Conservation (phyloP, 2,329 filamentous ascomycete species). For the Daldinia sp. region DNA sequence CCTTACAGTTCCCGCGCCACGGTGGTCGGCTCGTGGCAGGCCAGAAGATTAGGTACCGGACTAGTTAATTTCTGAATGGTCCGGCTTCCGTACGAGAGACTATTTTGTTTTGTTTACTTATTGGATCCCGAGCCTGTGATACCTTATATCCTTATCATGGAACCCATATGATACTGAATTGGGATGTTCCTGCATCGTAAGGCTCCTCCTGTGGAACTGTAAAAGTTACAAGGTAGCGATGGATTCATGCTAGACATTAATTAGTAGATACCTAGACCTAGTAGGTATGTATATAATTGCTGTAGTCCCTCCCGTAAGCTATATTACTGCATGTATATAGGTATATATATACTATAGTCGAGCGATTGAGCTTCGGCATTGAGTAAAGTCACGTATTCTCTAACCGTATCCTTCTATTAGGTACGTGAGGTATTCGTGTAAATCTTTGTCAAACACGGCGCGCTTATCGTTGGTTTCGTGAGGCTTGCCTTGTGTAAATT, state of each 20-base stretch:
- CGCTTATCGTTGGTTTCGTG: background rate
- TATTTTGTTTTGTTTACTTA: background rate
- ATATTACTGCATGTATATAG: too few relatives aligned
- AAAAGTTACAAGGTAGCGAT: background rate
- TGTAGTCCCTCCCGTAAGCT: background rate
- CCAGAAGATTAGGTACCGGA: background rate
- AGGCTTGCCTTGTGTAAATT: background rate
- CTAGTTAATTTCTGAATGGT: background rate
- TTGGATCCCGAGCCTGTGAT: constrained; percentile 15
- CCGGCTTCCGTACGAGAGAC: background rate
- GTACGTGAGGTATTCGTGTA: background rate
- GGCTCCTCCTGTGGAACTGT: constrained; percentile 27
- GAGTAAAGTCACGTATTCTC: background rate
- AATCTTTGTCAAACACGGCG: background rate
- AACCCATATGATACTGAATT: constrained; percentile 4
- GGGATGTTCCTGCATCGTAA: constrained; percentile 32
- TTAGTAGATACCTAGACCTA: too few relatives aligned
- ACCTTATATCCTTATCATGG: background rate
- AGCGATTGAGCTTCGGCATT: background rate
- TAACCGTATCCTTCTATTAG: background rate
- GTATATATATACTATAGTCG: too few relatives aligned
- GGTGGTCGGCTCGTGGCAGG: constrained; percentile 19
- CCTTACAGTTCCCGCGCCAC: constrained; percentile 21
- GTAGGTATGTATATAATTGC: background rate
- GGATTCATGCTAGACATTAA: too few relatives aligned